Base-by-base conservation (phyloP, 2,329 filamentous ascomycete genomes). In the Verticillium dahliae region DNA sequence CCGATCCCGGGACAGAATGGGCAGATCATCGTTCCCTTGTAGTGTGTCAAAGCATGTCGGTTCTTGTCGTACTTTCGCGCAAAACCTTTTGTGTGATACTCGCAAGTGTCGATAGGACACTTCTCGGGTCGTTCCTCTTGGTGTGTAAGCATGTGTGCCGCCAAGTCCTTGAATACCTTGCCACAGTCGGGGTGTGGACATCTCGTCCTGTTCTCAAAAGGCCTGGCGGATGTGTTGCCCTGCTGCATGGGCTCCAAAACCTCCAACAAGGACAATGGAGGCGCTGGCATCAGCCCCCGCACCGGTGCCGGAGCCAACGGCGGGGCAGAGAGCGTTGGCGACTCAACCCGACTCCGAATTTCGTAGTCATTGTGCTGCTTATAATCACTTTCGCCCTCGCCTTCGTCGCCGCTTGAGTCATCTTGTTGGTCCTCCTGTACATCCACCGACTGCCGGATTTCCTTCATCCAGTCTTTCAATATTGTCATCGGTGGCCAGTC, bases 61-160 rank as follows among this genome's bases (percentile, higher is more conserved):
- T 98, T 98, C 81, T 97, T 97, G 78, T 98, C 95, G 73, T 98
- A 99, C 75, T 98, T 98, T 64, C 94, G 85, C 3, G 94, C 94
- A 71, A 98, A 98, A 0, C 94, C 94, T 74, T 97, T 98, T 68
- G 85, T 83, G 75, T 97, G 90, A 73, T 97, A 98, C 70, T 97
- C 92, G 79, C 94, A 98, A 2, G 89, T 93, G 61, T 89, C 83
- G 63, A 98, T 97, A 0, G 94, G 94, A 73, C 95, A 99, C 74
- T 98, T 98, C 72, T 98, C 94, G 0, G 95, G 95, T 35, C 95
- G 84, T 76, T 97, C 92, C 63, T 89, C 90, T 76, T 96, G 91
- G 73, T 99, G 95, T 0, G 95, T 99, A 67, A 98, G 85, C 90
- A 97, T 96, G 73, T 99, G 95, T 5, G 95, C 92, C 69, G 95